Percentiles rank a stretch among this genome's conserved stretches.
Conservation (phyloP, 805 yeast genomes). For the Candida sonorensis region DNA sequence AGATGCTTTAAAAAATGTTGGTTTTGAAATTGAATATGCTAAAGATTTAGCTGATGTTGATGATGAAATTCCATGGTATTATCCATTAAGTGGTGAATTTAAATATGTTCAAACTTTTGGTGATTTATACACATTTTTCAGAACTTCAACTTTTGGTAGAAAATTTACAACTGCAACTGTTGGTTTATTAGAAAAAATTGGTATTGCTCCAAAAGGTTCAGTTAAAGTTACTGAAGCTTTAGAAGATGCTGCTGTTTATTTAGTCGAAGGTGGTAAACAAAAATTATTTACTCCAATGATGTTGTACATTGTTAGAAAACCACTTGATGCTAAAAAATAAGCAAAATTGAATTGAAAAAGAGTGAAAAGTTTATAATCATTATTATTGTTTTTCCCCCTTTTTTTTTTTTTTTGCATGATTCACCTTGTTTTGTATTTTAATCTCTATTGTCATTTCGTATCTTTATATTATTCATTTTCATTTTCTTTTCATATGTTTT, state of each 20-base stretch:
- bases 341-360: too few species aligned
- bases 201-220: constrained; percentile 91
- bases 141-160: constrained; percentile 87
- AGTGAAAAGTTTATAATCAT: neutral
- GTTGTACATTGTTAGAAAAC: constrained; percentile 86
- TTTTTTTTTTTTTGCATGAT: neutral
- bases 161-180: constrained; percentile 73
- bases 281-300: constrained; percentile 96
- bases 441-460: too few species aligned
- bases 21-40: constrained; percentile 72
- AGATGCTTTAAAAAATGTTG: constrained; percentile 77
- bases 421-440: too few species aligned
- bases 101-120: constrained; percentile 71
- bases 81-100: constrained; percentile 94
- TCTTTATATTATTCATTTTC: too few species aligned
- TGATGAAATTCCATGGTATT: constrained; percentile 94
- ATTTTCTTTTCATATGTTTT: too few species aligned
- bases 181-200: constrained; percentile 73
- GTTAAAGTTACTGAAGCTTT: constrained; percentile 84
- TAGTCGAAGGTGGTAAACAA: constrained; percentile 88
- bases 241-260: constrained; percentile 94
- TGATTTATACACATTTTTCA: constrained; percentile 77
- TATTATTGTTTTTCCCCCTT: neutral
- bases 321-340: constrained; percentile 31
- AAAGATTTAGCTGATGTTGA: constrained; percentile 76